Evolutionary conservation across 495 filamentous ascomycete species (phyloP), one percentile per base, ranked within the genome.

Genomic region (Aspergillus sclerotioniger): DNA sequence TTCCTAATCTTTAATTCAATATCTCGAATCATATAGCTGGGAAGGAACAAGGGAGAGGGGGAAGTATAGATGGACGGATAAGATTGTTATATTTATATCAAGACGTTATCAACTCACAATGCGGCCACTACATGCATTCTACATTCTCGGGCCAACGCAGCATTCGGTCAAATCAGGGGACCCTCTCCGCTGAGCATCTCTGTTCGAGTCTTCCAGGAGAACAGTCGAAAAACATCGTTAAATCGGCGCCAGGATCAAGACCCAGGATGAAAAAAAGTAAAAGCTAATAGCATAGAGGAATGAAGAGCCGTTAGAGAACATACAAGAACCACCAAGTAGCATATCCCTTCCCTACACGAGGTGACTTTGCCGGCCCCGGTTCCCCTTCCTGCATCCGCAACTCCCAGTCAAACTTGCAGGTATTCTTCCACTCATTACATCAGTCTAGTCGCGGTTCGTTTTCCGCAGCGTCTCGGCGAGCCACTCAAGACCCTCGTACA

Each of bases 401-500:
- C 70, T 72, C 71, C 69, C 72, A 70, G 71, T 72, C 71, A 68
- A 67, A 70, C 65, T 68, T 71, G 60, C 66, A 66, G 68, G 67
- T 77, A 72, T 71, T 73, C 68, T 70, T 74, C 69, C 65, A 64
- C 65, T 67, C 67, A 71, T 67, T 65, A 62, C 64, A 71, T 71
- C 63, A 64, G 64, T 71, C 78, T 93, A 96, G 75, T 87, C 82
- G 77, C 88, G 90, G 73, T 88, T 89, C 68, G 89, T 86, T 85
- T 95, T 95, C 76, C 90, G 86, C 80, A 98, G 89, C 67, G 91
- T 89, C 78, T 89, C 90, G 78, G 92, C 90, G 72, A 99, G 87
- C 94, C 94, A 99, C 79, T 99, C 94, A 66, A 99, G 88, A 87
- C 94, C 94, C 80, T 99, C 94, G 75, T 97, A 99, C 64, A 99